These are phyloP conservation scores for Hygrophila difformis DNA, from an alignment of 257 asterid genomes.

Conservation along the genomic window DNA sequence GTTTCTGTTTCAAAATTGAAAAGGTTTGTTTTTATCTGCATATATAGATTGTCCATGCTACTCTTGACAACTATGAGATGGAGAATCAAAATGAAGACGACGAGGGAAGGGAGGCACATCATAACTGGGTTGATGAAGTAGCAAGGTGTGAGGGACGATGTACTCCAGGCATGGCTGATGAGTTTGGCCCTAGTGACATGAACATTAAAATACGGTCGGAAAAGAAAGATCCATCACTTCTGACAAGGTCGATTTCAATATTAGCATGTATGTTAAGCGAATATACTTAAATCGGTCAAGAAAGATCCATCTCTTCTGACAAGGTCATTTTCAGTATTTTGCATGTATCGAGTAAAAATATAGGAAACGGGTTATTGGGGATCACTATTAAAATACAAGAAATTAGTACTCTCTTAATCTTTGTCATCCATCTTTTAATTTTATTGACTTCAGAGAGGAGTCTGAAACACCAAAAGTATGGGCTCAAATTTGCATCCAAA, in stretches of 20 bases:
- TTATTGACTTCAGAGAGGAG: slow-evolving; percentile 60
- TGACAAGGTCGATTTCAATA: slow-evolving; percentile 48
- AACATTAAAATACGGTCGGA: slow-evolving; percentile 52
- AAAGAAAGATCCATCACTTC: slow-evolving; percentile 67
- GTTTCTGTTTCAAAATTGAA: too few relatives aligned
- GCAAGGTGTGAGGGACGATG: slow-evolving; percentile 87
- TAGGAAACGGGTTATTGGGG: neutral
- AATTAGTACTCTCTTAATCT: neutral
- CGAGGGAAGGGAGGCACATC: slow-evolving; percentile 66
- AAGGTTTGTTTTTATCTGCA: neutral
- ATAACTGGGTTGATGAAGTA: slow-evolving; percentile 97
- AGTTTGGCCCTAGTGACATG: slow-evolving; percentile 51
- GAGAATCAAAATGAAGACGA: slow-evolving; percentile 46
- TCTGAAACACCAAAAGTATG: slow-evolving; percentile 75
- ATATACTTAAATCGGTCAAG: too few relatives aligned
- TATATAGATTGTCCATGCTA: slow-evolving; percentile 64
- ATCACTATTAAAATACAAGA: too few relatives aligned
- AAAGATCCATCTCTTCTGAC: slow-evolving; percentile 71
- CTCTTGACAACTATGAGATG: slow-evolving; percentile 68
- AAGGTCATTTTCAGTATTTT: slow-evolving; percentile 36
- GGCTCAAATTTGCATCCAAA: slow-evolving; percentile 88
- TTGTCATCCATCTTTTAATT: slow-evolving; percentile 9
- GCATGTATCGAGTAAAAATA: too few relatives aligned
- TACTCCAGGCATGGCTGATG: slow-evolving; percentile 44
- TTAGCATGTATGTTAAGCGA: too few relatives aligned